Evolutionary conservation across 2,329 filamentous ascomycete genomes (phyloP).

Genomic region (Penicillium sp.): DNA sequence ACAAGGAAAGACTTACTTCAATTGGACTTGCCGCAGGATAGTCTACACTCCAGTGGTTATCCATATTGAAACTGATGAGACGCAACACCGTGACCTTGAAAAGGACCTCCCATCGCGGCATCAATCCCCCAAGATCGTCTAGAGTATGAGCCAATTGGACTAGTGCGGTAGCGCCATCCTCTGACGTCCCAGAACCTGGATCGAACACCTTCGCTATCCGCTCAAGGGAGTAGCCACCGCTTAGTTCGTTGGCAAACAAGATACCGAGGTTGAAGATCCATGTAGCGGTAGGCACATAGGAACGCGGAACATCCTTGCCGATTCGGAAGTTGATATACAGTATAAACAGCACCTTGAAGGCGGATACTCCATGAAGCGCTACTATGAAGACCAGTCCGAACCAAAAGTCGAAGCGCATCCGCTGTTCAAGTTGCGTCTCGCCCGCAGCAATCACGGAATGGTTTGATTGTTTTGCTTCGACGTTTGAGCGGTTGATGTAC

Average conservation of each 20-base stretch:
- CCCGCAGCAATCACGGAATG: constrained; percentile 36
- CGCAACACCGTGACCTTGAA: constrained; percentile 95
- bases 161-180: constrained; percentile 44
- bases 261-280: constrained; percentile 87
- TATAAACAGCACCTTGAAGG: constrained; percentile 76
- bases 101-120: constrained; percentile 89
- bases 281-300: constrained; percentile 69
- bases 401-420: constrained; percentile 74
- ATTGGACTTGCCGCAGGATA: constrained; percentile 63
- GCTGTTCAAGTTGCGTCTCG: constrained; percentile 61
- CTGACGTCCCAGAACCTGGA: constrained; percentile 27
- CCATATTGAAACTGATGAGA: constrained; percentile 93
- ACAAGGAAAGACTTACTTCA: constrained; percentile 63
- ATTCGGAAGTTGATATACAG: constrained; percentile 79
- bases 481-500: constrained; percentile 44
- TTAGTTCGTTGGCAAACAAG: constrained; percentile 87
- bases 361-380: constrained; percentile 80
- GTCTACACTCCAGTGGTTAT: constrained; percentile 89
- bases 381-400: constrained; percentile 79
- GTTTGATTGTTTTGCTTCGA: constrained; percentile 21
- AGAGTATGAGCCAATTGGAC: constrained; percentile 67
- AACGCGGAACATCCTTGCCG: constrained; percentile 66
- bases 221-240: constrained; percentile 70
- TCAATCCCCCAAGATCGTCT: constrained; percentile 77
- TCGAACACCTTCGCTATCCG: constrained; percentile 57